Evolutionary conservation across 2,329 filamentous ascomycete genomes (phyloP).

Genomic region (Calonectria crousiana): DNA sequence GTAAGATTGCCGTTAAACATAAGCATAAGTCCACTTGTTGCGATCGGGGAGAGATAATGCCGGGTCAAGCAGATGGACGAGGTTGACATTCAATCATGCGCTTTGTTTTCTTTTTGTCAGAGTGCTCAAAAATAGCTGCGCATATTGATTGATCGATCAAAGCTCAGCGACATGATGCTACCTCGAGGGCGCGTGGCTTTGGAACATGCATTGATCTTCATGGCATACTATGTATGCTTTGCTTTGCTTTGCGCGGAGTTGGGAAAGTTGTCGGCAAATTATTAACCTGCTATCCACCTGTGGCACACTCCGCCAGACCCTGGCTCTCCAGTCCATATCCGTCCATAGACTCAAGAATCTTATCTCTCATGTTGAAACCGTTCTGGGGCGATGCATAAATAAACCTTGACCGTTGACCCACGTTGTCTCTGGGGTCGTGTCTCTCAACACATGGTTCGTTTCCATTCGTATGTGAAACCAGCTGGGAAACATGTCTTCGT

Average conservation of each 20-base stretch:
- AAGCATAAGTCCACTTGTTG: neutral
- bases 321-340: neutral
- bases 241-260: neutral
- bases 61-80: neutral
- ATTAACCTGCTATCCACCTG: neutral
- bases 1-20: neutral
- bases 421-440: neutral
- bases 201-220: slow-evolving; percentile 1
- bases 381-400: neutral
- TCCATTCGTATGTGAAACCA: neutral
- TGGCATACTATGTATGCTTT: neutral
- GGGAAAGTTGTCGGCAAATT: neutral
- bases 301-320: neutral
- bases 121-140: neutral
- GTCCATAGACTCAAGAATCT: neutral
- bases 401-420: neutral
- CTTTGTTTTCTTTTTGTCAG: neutral
- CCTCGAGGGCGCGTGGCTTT: too few relatives aligned
- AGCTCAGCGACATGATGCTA: neutral
- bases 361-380: neutral
- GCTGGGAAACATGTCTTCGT: neutral
- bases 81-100: neutral
- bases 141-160: neutral
- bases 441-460: neutral
- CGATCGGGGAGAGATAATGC: neutral